Conservation (phyloP, 2,329 filamentous ascomycete species). For the Hypoxylon sp. region DNA sequence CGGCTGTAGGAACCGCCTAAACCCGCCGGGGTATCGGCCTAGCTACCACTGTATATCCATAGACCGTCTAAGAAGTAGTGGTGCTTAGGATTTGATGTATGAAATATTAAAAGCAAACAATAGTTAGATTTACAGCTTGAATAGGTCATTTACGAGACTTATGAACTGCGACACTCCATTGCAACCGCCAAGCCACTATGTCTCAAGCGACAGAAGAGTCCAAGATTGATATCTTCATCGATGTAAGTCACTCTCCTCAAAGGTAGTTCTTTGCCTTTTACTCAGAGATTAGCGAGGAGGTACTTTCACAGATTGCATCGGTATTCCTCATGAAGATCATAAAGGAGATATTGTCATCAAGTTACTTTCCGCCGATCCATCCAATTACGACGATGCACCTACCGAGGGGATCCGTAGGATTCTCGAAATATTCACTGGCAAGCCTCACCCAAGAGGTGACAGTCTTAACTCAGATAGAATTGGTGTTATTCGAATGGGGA, state of each 20-base stretch:
- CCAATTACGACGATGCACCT: slow-evolving; percentile 75
- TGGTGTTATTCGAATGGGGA: slow-evolving; percentile 40
- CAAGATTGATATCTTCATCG: slow-evolving; percentile 36
- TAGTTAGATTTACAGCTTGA: no score
- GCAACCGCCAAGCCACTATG: slow-evolving; percentile 13
- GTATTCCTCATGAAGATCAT: slow-evolving; percentile 68
- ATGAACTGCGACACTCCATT: neutral
- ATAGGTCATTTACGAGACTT: no score
- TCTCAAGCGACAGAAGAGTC: slow-evolving; percentile 13
- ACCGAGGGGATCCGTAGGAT: slow-evolving; percentile 76
- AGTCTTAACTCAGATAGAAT: slow-evolving; percentile 47
- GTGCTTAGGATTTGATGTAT: no score
- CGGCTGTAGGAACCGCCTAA: no score
- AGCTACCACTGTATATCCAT: no score
- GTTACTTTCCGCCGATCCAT: slow-evolving; percentile 75
- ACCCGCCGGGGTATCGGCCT: no score
- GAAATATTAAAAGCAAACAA: no score
- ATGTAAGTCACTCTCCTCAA: slow-evolving; percentile 19
- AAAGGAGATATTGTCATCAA: slow-evolving; percentile 76
- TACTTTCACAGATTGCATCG: slow-evolving; percentile 38
- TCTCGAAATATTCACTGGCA: slow-evolving; percentile 67
- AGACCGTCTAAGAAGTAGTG: no score
- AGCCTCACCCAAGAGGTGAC: slow-evolving; percentile 57
- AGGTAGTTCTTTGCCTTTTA: no score
- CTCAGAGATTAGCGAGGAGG: slow-evolving; percentile 33